Evolutionary conservation across 768 basidiomycete genomes (phyloP).

Genomic region (Amanita molliuscula): DNA sequence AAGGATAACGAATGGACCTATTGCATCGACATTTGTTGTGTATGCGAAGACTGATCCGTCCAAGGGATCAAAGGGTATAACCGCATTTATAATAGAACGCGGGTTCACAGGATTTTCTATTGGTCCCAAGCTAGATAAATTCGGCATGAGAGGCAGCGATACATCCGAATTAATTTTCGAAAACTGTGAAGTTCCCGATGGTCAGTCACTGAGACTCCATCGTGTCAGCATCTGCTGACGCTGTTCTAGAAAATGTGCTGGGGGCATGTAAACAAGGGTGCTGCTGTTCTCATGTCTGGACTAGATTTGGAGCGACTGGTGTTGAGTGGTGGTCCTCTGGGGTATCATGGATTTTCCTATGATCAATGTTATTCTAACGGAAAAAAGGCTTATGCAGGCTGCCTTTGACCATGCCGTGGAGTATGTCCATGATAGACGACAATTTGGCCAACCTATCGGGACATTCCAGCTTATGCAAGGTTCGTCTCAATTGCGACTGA

Average conservation of each 20-base stretch:
- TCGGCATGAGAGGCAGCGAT: slow-evolving; percentile 94
- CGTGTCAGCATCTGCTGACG: slow-evolving; percentile 4
- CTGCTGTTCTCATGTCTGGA: slow-evolving; percentile 87
- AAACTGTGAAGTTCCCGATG: slow-evolving; percentile 80
- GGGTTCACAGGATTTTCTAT: slow-evolving; percentile 80
- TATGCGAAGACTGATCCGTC: slow-evolving; percentile 84
- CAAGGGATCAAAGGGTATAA: slow-evolving; percentile 80
- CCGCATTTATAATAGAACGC: slow-evolving; percentile 84
- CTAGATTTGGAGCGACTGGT: slow-evolving; percentile 89
- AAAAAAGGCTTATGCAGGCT: slow-evolving; percentile 77
- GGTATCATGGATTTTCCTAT: slow-evolving; percentile 32
- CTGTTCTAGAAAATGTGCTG: slow-evolving; percentile 66
- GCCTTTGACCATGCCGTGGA: slow-evolving; percentile 83
- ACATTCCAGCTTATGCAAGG: slow-evolving; percentile 97
- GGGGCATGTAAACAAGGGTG: slow-evolving; percentile 78
- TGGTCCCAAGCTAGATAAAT: slow-evolving; percentile 86
- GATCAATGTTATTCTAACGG: background rate
- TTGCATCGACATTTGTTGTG: slow-evolving; percentile 83
- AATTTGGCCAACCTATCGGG: slow-evolving; percentile 81
- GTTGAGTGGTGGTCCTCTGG: slow-evolving; percentile 85
- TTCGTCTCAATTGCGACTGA: slow-evolving; percentile 14
- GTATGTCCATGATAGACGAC: slow-evolving; percentile 89
- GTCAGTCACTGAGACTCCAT: slow-evolving; percentile 35
- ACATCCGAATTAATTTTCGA: slow-evolving; percentile 93
- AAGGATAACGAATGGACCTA: slow-evolving; percentile 94